These are phyloP conservation scores for Wickerhamiella allomyrinae DNA, from an alignment of 805 yeast genomes.

Conservation along the genomic window DNA sequence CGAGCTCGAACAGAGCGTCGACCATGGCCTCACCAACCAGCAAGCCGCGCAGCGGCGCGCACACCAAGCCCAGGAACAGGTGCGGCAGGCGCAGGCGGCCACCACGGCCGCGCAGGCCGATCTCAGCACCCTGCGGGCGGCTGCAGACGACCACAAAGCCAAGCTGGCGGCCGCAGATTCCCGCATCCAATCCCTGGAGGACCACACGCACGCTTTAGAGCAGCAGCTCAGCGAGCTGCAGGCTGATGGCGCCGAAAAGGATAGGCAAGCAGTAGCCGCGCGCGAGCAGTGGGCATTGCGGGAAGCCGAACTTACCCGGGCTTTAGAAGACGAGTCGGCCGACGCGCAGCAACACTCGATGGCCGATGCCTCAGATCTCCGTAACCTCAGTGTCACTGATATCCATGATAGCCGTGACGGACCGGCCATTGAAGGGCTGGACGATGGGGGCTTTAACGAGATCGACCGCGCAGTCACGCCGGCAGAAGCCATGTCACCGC, in stretches of 20 bases:
- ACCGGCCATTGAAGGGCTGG: neutral
- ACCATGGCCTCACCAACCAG: neutral
- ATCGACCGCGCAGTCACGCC: neutral
- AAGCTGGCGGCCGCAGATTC: neutral
- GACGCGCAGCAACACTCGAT: neutral
- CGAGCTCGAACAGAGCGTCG: slow-evolving; percentile 11
- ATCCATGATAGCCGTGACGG: neutral
- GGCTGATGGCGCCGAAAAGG: slow-evolving; percentile 3
- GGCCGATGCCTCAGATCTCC: neutral
- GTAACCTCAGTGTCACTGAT: neutral
- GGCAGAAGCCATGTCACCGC: neutral
- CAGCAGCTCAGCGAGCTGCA: slow-evolving; percentile 1
- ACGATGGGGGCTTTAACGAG: no score
- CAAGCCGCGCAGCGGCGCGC: neutral
- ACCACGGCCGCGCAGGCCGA: slow-evolving; percentile 7
- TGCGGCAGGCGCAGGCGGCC: slow-evolving; percentile 8
- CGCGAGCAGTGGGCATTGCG: neutral
- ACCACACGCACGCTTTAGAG: slow-evolving; percentile 9
- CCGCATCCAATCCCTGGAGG: neutral
- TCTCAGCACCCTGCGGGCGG: slow-evolving; percentile 7
- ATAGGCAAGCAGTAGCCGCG: neutral
- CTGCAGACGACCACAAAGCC: neutral
- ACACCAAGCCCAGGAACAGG: slow-evolving; percentile 13
- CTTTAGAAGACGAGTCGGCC: neutral
- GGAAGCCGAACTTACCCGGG: neutral